Conservation (phyloP, 768 basidiomycete genomes). For the Hygrophoropsis aurantiaca region DNA sequence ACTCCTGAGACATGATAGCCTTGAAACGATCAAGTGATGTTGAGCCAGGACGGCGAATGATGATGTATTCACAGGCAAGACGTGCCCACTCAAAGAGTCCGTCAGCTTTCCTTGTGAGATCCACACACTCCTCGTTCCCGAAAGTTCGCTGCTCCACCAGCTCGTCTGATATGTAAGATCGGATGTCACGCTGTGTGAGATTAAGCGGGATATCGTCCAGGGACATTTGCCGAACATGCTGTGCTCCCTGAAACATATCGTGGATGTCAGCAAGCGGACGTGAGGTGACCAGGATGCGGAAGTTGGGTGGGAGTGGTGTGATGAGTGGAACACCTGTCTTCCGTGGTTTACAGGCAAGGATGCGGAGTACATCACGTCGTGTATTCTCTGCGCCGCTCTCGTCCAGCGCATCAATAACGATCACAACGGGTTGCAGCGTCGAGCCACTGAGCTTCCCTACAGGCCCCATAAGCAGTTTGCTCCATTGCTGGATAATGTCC, state of each 20-base stretch:
- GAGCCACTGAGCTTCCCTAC: too few species aligned
- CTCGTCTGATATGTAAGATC: constrained; percentile 4
- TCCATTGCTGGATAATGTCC: too few species aligned
- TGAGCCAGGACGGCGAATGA: neutral
- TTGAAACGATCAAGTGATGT: constrained; percentile 4
- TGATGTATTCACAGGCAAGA: constrained; percentile 8
- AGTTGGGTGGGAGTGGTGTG: constrained; percentile 13
- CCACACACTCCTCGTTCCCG: neutral
- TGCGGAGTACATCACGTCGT: constrained; percentile 25
- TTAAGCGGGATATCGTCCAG: constrained; percentile 5
- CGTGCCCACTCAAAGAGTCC: constrained; percentile 9
- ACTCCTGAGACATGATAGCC: neutral
- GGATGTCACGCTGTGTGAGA: constrained; percentile 2
- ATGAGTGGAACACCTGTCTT: too few species aligned
- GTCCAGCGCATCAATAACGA: constrained; percentile 36
- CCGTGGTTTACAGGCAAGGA: constrained; percentile 24
- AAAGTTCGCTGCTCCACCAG: neutral
- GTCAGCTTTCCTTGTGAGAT: constrained; percentile 2
- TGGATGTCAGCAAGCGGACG: constrained; percentile 29
- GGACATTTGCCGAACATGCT: neutral
- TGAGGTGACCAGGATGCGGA: constrained; percentile 33
- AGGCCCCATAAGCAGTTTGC: too few species aligned
- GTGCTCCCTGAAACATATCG: neutral
- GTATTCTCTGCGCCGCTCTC: constrained; percentile 26
- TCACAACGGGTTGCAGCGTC: constrained; percentile 24